Evolutionary conservation across 2,329 filamentous ascomycete species (phyloP).

Genomic region (Aspergillus fischeri): DNA sequence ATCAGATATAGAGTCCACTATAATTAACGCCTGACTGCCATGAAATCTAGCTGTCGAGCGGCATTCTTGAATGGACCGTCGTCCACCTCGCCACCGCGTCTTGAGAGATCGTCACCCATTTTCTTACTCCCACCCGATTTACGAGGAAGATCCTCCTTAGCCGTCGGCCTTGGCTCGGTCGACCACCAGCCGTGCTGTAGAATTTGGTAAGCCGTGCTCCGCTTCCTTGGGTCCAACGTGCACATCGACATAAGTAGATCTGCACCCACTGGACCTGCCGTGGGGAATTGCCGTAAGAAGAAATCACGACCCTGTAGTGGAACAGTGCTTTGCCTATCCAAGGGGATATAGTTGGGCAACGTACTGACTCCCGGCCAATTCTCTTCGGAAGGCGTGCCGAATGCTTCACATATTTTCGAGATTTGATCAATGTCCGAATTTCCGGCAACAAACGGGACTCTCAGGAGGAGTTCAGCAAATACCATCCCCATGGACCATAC

Average conservation of each 20-base stretch:
- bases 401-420: constrained; percentile 72
- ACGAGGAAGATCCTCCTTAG: constrained; percentile 73
- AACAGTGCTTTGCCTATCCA: constrained; percentile 53
- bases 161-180: constrained; percentile 75
- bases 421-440: constrained; percentile 85
- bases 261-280: constrained; percentile 75
- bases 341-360: constrained; percentile 74
- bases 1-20: background rate
- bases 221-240: constrained; percentile 77
- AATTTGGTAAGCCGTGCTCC: constrained; percentile 72
- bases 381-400: constrained; percentile 88
- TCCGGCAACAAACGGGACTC: constrained; percentile 77
- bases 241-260: constrained; percentile 85
- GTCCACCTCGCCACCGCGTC: constrained; percentile 67
- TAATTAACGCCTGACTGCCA: constrained; percentile 33
- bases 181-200: constrained; percentile 85
- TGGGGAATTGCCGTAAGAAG: constrained; percentile 73
- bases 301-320: constrained; percentile 62
- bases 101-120: constrained; percentile 77
- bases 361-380: constrained; percentile 90
- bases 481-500: constrained; percentile 92
- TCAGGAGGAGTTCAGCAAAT: constrained; percentile 83
- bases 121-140: constrained; percentile 70
- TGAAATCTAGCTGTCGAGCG: constrained; percentile 78
- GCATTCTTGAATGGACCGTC: constrained; percentile 65